Conservation (phyloP, 768 basidiomycete species). For the Lentinula edodes region DNA sequence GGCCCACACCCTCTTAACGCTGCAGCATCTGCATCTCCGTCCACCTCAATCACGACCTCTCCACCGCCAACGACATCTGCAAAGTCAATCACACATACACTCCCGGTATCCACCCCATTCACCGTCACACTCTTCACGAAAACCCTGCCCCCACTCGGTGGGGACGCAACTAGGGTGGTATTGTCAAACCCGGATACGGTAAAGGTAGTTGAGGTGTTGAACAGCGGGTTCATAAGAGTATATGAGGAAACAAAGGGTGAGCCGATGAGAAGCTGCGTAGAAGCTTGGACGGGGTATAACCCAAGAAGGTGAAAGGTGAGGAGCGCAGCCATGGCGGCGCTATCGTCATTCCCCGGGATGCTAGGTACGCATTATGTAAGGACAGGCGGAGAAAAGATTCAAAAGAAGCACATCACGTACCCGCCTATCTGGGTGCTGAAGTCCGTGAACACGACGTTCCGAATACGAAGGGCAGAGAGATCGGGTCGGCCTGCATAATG, state of each 20-base stretch:
- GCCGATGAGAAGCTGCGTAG: slow-evolving; percentile 41
- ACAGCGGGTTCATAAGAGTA: slow-evolving; percentile 32
- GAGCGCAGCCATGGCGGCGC: slow-evolving; percentile 47
- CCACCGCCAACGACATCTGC: slow-evolving; percentile 40
- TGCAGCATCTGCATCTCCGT: slow-evolving; percentile 29
- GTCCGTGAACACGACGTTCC: slow-evolving; percentile 36
- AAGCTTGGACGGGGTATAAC: slow-evolving; percentile 42
- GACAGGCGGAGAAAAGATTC: background rate
- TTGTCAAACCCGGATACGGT: slow-evolving; percentile 37
- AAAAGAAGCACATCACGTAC: slow-evolving; percentile 15
- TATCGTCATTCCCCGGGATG: slow-evolving; percentile 49
- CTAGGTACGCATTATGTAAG: slow-evolving; percentile 12
- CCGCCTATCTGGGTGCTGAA: slow-evolving; percentile 43
- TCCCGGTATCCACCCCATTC: slow-evolving; percentile 29
- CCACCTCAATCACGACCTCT: slow-evolving; percentile 38
- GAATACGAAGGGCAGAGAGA: slow-evolving; percentile 38
- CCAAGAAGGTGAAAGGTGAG: slow-evolving; percentile 46
- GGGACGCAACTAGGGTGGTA: slow-evolving; percentile 26
- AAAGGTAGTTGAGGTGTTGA: slow-evolving; percentile 34
- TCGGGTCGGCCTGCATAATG: slow-evolving; percentile 48
- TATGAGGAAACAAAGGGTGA: slow-evolving; percentile 43
- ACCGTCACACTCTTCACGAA: slow-evolving; percentile 40
- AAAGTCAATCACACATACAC: slow-evolving; percentile 40
- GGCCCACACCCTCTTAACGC: slow-evolving; percentile 32
- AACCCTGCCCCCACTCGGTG: slow-evolving; percentile 32